Base-by-base conservation (phyloP, 139 green algal genomes). In the Asterochloris sp. region DNA sequence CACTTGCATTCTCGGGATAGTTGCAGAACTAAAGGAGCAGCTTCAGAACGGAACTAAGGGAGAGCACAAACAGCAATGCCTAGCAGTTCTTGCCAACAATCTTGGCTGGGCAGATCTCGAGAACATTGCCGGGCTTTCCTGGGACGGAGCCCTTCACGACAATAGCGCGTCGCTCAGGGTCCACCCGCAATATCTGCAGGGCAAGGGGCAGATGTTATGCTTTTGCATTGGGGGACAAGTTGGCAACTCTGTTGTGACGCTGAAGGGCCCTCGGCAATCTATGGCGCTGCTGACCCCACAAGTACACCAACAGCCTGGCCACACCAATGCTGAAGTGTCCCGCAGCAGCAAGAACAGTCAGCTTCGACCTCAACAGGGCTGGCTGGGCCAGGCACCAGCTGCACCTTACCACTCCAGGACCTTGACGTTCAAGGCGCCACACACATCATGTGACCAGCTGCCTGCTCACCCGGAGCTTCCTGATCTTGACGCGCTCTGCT, bases 141-240 rank as follows among this genome's bases (percentile, higher is more conserved):
- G 97, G 97, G 24, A 99, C 87, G 38, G 85, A 87, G 75, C 97
- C 97, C 86, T 97, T 97, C 14, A 99, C 88, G 13, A 99, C 91
- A 62, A 99, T 93, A 12, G 92, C 94, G 24, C 80, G 78, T 63
- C 89, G 85, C 89, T 99, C 97, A 0, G 84, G 79, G 47, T 96
- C 92, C 28, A 98, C 91, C 84, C 91, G 89, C 23, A 99, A 78
- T 13, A 98, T 90, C 91, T 94, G 85, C 78, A 84, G 11, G 47
- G 12, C 19, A 73, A 15, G 24, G 73, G 38, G 38, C 6, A 6
- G 38, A 6, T 10, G 38, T 54, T 54, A 6, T 10, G 38, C 4
- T 54, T 54, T 54, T 54, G 38, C 38, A 54, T 54, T 54, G 38
- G 38, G 38, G 38, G 38, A 54, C 38, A 6, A 10, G 38, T 54